These are phyloP conservation scores for Nectriaceae sp. DNA, from an alignment of 2,329 filamentous ascomycete genomes.

Conservation along the genomic window DNA sequence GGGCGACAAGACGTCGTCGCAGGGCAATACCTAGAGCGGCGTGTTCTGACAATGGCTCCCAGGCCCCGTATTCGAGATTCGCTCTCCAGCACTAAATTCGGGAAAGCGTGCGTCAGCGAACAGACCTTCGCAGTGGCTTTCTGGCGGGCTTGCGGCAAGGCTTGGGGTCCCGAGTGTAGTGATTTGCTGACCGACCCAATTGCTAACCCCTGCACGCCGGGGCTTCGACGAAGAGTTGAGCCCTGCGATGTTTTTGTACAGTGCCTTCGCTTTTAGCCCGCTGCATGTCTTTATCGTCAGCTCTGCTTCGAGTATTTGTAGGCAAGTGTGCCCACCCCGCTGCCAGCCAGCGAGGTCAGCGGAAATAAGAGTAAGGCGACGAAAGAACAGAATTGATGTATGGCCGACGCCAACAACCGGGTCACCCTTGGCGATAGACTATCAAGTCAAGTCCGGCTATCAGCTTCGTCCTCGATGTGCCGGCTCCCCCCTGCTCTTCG, in stretches of 20 bases:
- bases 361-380: too few species aligned
- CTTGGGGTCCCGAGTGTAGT: neutral
- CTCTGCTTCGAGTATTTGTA: too few species aligned
- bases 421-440: too few species aligned
- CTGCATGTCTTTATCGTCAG: too few species aligned
- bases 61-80: slow-evolving; percentile 9
- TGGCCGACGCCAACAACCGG: too few species aligned
- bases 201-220: neutral
- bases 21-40: slow-evolving; percentile 4
- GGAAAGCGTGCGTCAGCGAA: neutral
- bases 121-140: neutral
- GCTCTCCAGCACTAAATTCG: neutral
- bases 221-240: neutral
- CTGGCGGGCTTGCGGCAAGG: neutral
- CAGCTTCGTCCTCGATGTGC: too few species aligned
- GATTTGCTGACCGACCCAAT: neutral
- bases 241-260: neutral
- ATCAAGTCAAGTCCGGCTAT: too few species aligned
- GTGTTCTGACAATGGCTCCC: slow-evolving; percentile 5
- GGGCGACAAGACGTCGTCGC: slow-evolving; percentile 15
- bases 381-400: too few species aligned
- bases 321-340: too few species aligned
- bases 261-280: too few species aligned
- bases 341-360: too few species aligned
- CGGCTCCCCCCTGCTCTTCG: too few species aligned